Base-by-base conservation (phyloP, 2,329 filamentous ascomycete species). In the Ceratocystiopsis brevicomis region DNA sequence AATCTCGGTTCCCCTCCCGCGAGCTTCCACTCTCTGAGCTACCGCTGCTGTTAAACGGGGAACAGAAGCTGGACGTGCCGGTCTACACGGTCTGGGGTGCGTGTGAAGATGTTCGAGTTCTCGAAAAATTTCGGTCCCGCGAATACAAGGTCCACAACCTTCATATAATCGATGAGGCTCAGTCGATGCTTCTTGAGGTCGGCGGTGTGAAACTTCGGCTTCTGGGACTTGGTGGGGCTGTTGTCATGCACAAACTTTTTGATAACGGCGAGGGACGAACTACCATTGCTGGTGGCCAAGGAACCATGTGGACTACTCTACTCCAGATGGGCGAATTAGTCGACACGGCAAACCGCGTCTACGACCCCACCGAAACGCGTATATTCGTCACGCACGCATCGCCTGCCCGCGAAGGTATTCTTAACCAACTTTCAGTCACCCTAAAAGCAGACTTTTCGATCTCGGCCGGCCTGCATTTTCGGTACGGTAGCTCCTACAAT, bases 161-260 rank as follows among this genome's bases (percentile, higher is more conserved):
- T 52, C 86, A 95, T 68, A 94, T 98, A 57, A 95, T 98, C 54
- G 90, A 98, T 52, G 90, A 98, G 67, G 87, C 90, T 43, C 88
- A 88, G 59, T 96, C 90, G 35, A 83, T 93, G 68, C 69, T 98
- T 52, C 71, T 98, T 45, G 90, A 98, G 63, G 71, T 96, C 47
- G 90, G 88, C 45, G 90, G 90, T 45, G 85, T 98, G 44, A 96
- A 96, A 71, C 76, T 98, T 50, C 82, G 90, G 55, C 72, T 98
- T 41, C 74, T 98, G 30, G 90, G 90, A 49, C 71, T 98, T 33
- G 90, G 90, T 51, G 90, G 90, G 54, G 90, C 90, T 8, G 88
- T 98, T 6, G 90, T 98, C 47, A 98, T 98, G 86, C 90, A 98
- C 71, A 98, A 98, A 70, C 75, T 98, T 16, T 98, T 98, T 56